phyloP scores from a whole-genome alignment of 768 basidiomycete genomes.

The Hydnomerulius pinastri region DNA sequence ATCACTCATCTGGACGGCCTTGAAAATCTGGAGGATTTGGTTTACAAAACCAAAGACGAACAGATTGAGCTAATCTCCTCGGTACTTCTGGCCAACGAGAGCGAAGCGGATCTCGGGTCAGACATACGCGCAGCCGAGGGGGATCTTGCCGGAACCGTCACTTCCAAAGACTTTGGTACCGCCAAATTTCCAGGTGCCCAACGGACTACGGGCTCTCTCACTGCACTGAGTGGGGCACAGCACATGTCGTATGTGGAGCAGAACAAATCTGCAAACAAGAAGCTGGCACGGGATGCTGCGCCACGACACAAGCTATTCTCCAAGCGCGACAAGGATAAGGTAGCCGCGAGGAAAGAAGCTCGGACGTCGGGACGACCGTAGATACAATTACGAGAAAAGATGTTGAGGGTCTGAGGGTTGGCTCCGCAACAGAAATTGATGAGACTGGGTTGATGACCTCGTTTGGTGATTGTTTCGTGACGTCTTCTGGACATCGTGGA shows the following conservation, averaged over 20 bases:
- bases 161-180: constrained; percentile 81
- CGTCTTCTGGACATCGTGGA: no score
- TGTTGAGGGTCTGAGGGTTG: neutral
- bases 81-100: constrained; percentile 89
- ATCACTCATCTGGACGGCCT: constrained; percentile 97
- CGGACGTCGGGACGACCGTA: constrained; percentile 33
- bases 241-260: constrained; percentile 94
- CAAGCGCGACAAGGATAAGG: constrained; percentile 80
- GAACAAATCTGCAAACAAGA: constrained; percentile 89
- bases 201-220: constrained; percentile 79
- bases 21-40: constrained; percentile 81
- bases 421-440: constrained; percentile 5
- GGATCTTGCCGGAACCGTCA: constrained; percentile 83
- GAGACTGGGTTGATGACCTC: constrained; percentile 4
- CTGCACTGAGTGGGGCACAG: constrained; percentile 83
- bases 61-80: constrained; percentile 97
- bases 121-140: constrained; percentile 85
- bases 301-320: constrained; percentile 78
- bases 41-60: constrained; percentile 88
- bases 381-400: constrained; percentile 1
- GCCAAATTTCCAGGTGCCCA: constrained; percentile 67
- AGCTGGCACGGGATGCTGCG: constrained; percentile 53
- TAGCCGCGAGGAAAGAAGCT: constrained; percentile 49
- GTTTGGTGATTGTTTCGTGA: neutral
- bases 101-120: constrained; percentile 82